Evolutionary conservation across 2,329 filamentous ascomycete genomes (phyloP).

Genomic region (Tolypocladium guangdongense): DNA sequence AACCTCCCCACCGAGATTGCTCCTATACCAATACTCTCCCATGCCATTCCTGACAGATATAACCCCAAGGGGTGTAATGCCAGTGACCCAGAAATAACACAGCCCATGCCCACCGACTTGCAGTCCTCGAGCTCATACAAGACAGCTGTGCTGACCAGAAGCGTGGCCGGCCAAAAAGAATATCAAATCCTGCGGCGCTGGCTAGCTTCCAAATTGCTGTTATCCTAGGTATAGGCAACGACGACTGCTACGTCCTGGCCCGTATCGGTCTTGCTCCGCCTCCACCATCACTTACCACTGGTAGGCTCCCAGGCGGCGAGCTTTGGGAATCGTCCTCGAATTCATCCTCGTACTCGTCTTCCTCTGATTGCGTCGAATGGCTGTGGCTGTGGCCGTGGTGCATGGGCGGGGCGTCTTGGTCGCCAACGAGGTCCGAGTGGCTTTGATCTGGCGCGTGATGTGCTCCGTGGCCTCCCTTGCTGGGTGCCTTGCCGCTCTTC

Average conservation of each 20-base stretch:
- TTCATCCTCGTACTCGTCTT: constrained; percentile 24
- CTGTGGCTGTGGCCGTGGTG: constrained; percentile 20
- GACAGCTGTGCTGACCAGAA: neutral
- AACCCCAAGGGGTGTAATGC: neutral
- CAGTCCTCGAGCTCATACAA: neutral
- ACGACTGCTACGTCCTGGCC: constrained; percentile 5
- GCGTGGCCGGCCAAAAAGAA: neutral
- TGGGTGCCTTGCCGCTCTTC: constrained; percentile 55
- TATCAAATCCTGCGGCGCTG: neutral
- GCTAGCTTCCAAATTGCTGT: neutral
- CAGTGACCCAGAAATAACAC: neutral
- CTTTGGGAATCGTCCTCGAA: constrained; percentile 16
- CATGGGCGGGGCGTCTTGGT: constrained; percentile 9
- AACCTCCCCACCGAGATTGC: constrained; percentile 1
- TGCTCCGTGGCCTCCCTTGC: constrained; percentile 15
- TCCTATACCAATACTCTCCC: neutral
- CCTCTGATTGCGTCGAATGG: constrained; percentile 28
- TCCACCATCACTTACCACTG: constrained; percentile 3
- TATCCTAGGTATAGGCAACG: neutral
- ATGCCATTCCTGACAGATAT: neutral
- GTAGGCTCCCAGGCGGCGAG: constrained; percentile 7
- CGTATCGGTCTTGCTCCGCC: constrained; percentile 7
- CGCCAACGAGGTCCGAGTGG: constrained; percentile 11
- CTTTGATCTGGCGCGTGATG: constrained; percentile 12
- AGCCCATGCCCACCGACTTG: neutral